A percentile compares a stretch with the other conserved stretches of the same genome.
phyloP scores from a whole-genome alignment of 1,139 yeast genomes.

The Candida dubliniensis region DNA sequence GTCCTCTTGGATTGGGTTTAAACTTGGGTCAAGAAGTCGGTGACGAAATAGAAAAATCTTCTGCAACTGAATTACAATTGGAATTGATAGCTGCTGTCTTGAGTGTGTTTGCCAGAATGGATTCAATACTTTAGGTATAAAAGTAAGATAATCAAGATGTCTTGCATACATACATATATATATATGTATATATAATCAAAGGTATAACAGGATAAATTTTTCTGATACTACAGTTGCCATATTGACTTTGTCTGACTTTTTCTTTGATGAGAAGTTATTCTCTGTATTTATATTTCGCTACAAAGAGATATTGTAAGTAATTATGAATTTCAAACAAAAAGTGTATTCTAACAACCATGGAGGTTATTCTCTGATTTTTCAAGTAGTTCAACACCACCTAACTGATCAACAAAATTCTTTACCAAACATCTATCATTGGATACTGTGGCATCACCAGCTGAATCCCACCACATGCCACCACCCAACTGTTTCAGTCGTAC shows the following conservation, averaged over 20 bases:
- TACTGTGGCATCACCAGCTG: slow-evolving; percentile 62
- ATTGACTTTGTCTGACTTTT: background rate
- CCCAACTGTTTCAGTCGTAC: slow-evolving; percentile 51
- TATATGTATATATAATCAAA: background rate
- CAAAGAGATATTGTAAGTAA: background rate
- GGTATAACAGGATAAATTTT: too few relatives aligned
- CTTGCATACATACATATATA: background rate
- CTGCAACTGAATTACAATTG: slow-evolving; percentile 60
- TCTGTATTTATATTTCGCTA: too few relatives aligned
- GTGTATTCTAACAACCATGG: background rate
- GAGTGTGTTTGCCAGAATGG: slow-evolving; percentile 61
- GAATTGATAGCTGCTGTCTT: slow-evolving; percentile 92
- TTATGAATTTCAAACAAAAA: too few relatives aligned
- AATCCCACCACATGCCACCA: slow-evolving; percentile 97
- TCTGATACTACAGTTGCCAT: too few relatives aligned
- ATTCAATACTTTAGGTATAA: slow-evolving; percentile 38
- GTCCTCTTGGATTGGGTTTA: slow-evolving; percentile 71
- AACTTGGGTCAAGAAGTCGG: slow-evolving; percentile 71
- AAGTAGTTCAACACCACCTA: slow-evolving; percentile 34
- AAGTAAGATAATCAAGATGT: background rate
- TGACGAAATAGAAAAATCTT: slow-evolving; percentile 64
- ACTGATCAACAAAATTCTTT: slow-evolving; percentile 37
- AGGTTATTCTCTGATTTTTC: slow-evolving; percentile 17
- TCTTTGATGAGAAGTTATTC: too few relatives aligned
- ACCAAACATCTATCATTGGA: slow-evolving; percentile 37